These are phyloP conservation scores for Neonectria punicea DNA, from an alignment of 2,329 filamentous ascomycete genomes.

Conservation along the genomic window DNA sequence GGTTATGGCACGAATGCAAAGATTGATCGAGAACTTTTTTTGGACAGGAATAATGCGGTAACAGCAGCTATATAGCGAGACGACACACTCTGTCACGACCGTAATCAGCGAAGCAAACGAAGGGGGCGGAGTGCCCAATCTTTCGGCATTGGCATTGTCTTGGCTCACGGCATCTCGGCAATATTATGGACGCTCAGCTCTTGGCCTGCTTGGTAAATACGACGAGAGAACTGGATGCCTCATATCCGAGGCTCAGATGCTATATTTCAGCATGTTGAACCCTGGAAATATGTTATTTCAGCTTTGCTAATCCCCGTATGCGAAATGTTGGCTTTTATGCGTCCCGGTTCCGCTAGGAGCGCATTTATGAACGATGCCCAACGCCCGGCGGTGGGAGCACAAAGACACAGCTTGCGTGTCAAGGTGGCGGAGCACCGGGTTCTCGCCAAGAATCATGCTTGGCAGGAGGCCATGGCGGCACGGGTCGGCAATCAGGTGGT, in stretches of 20 bases:
- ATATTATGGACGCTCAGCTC: slow-evolving; percentile 1
- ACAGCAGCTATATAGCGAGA: slow-evolving; percentile 15
- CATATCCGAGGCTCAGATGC: not conserved
- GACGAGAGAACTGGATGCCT: not conserved
- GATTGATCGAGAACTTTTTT: not conserved
- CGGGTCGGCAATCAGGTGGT: slow-evolving; percentile 1
- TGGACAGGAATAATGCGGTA: not conserved
- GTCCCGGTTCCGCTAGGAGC: not conserved
- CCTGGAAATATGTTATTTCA: not conserved
- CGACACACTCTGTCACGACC: not conserved
- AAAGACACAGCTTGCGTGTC: slow-evolving; percentile 11
- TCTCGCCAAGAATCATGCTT: slow-evolving; percentile 15
- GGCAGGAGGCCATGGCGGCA: slow-evolving; percentile 18
- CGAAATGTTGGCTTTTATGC: not conserved
- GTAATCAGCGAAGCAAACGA: not conserved
- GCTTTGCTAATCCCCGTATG: not conserved
- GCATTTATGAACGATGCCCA: not conserved
- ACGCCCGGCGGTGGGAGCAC: not conserved
- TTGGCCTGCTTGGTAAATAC: slow-evolving; percentile 14
- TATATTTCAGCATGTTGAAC: not conserved
- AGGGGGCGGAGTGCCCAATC: slow-evolving; percentile 2
- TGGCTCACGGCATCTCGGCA: slow-evolving; percentile 24
- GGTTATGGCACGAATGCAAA: not conserved
- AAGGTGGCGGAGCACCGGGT: slow-evolving; percentile 13
- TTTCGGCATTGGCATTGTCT: slow-evolving; percentile 15